These are phyloP conservation scores for Septoria petroselini DNA, from an alignment of 2,329 filamentous ascomycete species.

Conservation along the genomic window DNA sequence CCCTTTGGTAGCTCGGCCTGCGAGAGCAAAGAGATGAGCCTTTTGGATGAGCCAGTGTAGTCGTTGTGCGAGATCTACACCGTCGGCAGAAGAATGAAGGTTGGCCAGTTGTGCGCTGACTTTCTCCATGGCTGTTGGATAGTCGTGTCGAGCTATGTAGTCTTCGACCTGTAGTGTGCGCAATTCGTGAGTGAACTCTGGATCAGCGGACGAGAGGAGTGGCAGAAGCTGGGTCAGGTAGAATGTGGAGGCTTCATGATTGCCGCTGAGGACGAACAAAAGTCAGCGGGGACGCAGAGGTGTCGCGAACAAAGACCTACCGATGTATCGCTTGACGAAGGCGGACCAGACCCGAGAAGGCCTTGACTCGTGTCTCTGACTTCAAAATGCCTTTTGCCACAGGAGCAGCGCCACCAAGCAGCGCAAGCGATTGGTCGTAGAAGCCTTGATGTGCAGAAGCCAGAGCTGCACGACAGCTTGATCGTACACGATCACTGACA, in stretches of 20 bases:
- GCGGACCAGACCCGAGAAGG: slow-evolving; percentile 64
- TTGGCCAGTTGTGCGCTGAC: slow-evolving; percentile 51
- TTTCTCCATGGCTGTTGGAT: slow-evolving; percentile 50
- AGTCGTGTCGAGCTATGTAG: slow-evolving; percentile 47
- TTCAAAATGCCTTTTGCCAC: slow-evolving; percentile 70
- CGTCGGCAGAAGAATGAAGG: not conserved
- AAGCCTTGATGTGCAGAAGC: slow-evolving; percentile 63
- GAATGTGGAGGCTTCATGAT: slow-evolving; percentile 56
- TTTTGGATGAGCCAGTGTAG: slow-evolving; percentile 72
- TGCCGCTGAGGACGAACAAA: slow-evolving; percentile 43
- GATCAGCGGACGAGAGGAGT: slow-evolving; percentile 45
- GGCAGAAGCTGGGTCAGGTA: slow-evolving; percentile 57
- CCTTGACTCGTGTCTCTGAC: slow-evolving; percentile 69
- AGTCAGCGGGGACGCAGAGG: not conserved
- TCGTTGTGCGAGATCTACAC: slow-evolving; percentile 60
- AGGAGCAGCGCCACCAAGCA: slow-evolving; percentile 59
- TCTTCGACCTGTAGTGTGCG: slow-evolving; percentile 60
- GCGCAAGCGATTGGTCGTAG: slow-evolving; percentile 65
- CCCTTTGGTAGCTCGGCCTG: slow-evolving; percentile 67
- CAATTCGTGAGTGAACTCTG: slow-evolving; percentile 59
- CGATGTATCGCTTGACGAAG: slow-evolving; percentile 60
- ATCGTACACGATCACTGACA: slow-evolving; percentile 75
- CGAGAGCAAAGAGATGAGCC: slow-evolving; percentile 64
- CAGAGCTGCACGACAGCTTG: slow-evolving; percentile 68
- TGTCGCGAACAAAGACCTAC: slow-evolving; percentile 31